These are phyloP conservation scores for Xylaria hypoxylon DNA, from an alignment of 2,329 filamentous ascomycete genomes.

Conservation along the genomic window DNA sequence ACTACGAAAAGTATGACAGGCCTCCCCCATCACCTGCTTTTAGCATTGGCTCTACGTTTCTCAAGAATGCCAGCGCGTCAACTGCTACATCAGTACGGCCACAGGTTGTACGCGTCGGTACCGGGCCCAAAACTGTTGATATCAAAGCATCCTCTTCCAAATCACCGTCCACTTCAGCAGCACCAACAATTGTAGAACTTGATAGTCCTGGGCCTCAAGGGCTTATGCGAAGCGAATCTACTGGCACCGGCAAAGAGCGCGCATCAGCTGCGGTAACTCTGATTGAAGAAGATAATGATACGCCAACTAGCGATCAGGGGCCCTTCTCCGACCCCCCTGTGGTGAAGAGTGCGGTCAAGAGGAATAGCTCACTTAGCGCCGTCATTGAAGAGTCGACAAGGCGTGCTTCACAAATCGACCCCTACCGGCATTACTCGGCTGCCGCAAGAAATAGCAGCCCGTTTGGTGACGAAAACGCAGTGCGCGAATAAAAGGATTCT, in stretches of 20 bases:
- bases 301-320: conserved; percentile 63
- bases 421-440: conserved; percentile 49
- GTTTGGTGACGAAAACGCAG: conserved; percentile 51
- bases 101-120: conserved; percentile 70
- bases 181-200: conserved; percentile 41
- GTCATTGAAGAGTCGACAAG: conserved; percentile 66
- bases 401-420: conserved; percentile 52
- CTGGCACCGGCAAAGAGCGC: conserved; percentile 35
- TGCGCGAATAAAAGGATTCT: conserved; percentile 44
- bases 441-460: conserved; percentile 45
- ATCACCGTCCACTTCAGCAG: conserved; percentile 37
- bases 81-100: conserved; percentile 69
- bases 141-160: conserved; percentile 44
- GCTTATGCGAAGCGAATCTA: conserved; percentile 23
- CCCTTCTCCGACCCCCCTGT: conserved; percentile 69
- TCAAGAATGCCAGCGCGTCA: conserved; percentile 71
- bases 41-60: conserved; percentile 75
- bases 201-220: conserved; percentile 40
- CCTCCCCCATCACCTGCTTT: conserved; percentile 64
- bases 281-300: conserved; percentile 64
- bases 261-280: conserved; percentile 62
- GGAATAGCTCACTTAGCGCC: conserved; percentile 63
- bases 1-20: conserved; percentile 69
- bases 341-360: conserved; percentile 50
- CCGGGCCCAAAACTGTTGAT: conserved; percentile 56